phyloP scores from a whole-genome alignment of 768 basidiomycete species.

The Psilocybe cyanescens region DNA sequence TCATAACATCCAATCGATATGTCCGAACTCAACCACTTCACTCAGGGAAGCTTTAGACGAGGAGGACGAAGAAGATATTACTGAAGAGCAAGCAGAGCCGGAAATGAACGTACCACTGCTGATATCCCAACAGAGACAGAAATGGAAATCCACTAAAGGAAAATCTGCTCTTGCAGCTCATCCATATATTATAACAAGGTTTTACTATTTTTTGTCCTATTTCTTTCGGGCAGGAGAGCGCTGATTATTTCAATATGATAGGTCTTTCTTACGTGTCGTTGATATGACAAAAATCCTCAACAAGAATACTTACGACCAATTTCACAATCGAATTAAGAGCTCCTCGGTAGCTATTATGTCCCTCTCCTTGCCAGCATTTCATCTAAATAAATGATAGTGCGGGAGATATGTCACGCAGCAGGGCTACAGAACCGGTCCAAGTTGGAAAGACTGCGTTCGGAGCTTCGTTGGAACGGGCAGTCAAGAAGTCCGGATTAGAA shows the following conservation, averaged over 20 bases:
- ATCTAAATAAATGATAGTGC: not conserved
- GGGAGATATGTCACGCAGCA: not conserved
- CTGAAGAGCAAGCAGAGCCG: conserved; percentile 18
- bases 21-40: conserved; percentile 2
- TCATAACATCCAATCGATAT: conserved; percentile 29
- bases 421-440: not conserved
- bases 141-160: conserved; percentile 18
- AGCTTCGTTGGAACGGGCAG: conserved; percentile 29
- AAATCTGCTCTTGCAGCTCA: conserved; percentile 26
- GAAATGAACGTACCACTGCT: not conserved
- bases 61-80: conserved; percentile 2
- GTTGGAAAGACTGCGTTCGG: conserved; percentile 28
- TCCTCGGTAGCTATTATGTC: conserved; percentile 18
- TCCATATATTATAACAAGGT: conserved; percentile 42
- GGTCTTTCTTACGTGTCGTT: conserved; percentile 36
- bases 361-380: not conserved
- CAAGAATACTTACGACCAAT: conserved; percentile 29
- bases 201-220: not conserved
- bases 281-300: conserved; percentile 34
- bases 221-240: not conserved
- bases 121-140: not conserved
- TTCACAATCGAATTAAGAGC: conserved; percentile 25
- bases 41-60: not conserved
- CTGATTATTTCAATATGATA: conserved; percentile 9
- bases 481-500: conserved; percentile 32